Conservation (phyloP, 2,329 filamentous ascomycete genomes). For the Furcasterigmium furcatum region DNA sequence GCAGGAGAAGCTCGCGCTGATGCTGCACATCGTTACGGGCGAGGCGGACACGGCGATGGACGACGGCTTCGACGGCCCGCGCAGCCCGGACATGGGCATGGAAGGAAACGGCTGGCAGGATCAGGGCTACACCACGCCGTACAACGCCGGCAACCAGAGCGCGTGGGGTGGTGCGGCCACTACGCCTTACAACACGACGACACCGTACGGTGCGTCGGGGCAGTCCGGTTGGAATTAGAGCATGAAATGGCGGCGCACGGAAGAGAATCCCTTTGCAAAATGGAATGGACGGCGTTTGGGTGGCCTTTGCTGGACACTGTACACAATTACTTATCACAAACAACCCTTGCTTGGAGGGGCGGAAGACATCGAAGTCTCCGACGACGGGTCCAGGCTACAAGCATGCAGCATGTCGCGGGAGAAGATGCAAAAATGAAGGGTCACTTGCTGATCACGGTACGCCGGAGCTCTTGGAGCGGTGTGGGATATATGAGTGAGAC, state of each 20-base stretch:
- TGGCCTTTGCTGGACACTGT: background rate
- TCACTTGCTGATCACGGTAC: no score
- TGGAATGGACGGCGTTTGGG: background rate
- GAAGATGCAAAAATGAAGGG: background rate
- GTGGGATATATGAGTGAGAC: no score
- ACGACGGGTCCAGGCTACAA: no score
- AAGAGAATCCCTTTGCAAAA: background rate
- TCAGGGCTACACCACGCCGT: conserved; percentile 68
- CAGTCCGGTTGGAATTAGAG: conserved; percentile 44
- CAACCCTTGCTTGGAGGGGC: background rate
- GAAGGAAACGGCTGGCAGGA: conserved; percentile 45
- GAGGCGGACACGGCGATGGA: conserved; percentile 53
- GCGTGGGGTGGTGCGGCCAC: conserved; percentile 60
- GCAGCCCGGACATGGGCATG: conserved; percentile 63
- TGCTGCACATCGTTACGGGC: conserved; percentile 63
- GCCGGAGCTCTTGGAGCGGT: no score
- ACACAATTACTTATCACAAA: background rate
- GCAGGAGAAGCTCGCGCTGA: conserved; percentile 82
- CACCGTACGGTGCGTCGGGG: conserved; percentile 48
- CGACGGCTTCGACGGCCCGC: conserved; percentile 60
- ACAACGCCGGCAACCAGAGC: conserved; percentile 56
- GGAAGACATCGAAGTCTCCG: background rate
- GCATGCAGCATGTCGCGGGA: background rate
- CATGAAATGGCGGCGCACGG: conserved; percentile 1
- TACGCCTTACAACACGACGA: conserved; percentile 39